Evolutionary conservation across 2,329 filamentous ascomycete species (phyloP), one percentile per base, ranked within the genome.

Genomic region (Alternaria solani): DNA sequence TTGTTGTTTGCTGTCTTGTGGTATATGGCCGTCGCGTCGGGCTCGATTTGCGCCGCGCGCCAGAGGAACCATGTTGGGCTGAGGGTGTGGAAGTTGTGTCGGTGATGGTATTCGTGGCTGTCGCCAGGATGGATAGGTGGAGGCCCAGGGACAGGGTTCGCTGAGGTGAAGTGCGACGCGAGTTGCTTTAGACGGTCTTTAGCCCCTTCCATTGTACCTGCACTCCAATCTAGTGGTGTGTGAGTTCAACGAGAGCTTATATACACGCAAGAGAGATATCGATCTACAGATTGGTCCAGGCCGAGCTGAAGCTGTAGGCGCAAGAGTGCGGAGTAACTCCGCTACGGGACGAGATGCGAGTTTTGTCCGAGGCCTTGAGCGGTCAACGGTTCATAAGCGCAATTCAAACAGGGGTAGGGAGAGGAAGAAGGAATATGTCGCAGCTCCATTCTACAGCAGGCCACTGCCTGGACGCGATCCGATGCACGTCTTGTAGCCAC

Each of bases 31-130:
- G 89, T 66, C 71, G 87, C 86, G 73, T 94, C 83, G 6, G 94
- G 94, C 79, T 97, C 94, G 72, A 98, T 95, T 46, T 87, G 84
- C 7, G 94, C 94, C 18, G 94, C 93, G 54, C 94, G 89, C 66
- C 92, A 91, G 23, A 96, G 83, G 77, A 97, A 97, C 78, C 88
- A 89, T 3, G 94, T 97, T 0, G 94, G 94, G 1, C 92, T 94
- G 30, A 98, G 87, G 16, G 90, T 88, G 79, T 94, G 91, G 71
- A 91, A 86, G 78, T 93, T 88, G 72, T 82, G 83, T 59, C 70
- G 78, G 65, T 82, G 83, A 62, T 82, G 80, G 57, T 77, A 79
- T 46, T 76, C 72, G 65, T 78, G 74, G 49, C 72, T 76, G 53
- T 77, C 73, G 34, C 72, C 71, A 3, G 69, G 65, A 12, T 72